These are phyloP conservation scores for Penicillium coffeae DNA, from an alignment of 495 filamentous ascomycete genomes.

Conservation along the genomic window DNA sequence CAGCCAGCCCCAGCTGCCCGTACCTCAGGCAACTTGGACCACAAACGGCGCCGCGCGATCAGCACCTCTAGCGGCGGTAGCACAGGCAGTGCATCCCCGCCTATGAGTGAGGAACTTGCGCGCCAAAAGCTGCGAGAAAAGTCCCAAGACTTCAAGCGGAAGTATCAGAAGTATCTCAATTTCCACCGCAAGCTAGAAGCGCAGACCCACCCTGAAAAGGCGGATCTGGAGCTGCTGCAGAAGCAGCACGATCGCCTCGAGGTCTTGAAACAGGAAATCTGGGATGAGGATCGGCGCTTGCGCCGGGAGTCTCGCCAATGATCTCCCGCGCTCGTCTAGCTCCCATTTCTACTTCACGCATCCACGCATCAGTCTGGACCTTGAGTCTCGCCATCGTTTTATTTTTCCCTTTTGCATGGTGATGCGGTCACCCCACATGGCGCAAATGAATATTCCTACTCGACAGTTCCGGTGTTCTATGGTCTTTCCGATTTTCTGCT, in stretches of 20 bases:
- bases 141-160: constrained; percentile 58
- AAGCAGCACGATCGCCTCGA: constrained; percentile 59
- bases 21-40: constrained; percentile 32
- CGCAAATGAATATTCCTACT: constrained; percentile 2
- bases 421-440: constrained; percentile 8
- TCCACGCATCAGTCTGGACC: constrained; percentile 6
- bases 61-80: constrained; percentile 45
- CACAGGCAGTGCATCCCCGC: constrained; percentile 45
- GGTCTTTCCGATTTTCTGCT: background rate
- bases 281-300: constrained; percentile 40
- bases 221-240: constrained; percentile 54
- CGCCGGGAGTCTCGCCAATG: constrained; percentile 19
- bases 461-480: constrained; percentile 8
- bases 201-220: constrained; percentile 47
- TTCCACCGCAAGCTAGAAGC: constrained; percentile 57
- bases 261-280: constrained; percentile 65
- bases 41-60: constrained; percentile 44
- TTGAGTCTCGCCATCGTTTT: too few species aligned
- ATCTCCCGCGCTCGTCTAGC: too few species aligned
- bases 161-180: constrained; percentile 59
- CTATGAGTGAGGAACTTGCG: constrained; percentile 39
- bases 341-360: constrained; percentile 3
- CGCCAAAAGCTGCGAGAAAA: constrained; percentile 45
- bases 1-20: constrained; percentile 25
- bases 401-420: constrained; percentile 13